A percentile compares a stretch with the other conserved stretches of the same genome.
Evolutionary conservation across 495 filamentous ascomycete species (phyloP).

Genomic region (Halenospora varia): DNA sequence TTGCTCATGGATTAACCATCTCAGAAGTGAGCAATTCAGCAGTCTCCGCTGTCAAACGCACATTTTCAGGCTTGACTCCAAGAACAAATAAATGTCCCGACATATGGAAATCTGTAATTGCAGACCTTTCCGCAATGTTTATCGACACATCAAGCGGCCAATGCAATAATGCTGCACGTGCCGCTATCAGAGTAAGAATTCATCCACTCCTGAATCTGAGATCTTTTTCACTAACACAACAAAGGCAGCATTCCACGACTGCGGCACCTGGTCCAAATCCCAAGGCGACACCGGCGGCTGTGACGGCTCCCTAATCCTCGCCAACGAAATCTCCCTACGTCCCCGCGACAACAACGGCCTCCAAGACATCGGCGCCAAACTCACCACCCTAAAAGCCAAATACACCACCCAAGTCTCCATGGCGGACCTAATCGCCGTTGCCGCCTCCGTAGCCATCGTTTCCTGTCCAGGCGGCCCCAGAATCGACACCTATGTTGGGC

Average conservation of each 20-base stretch:
- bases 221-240: background rate
- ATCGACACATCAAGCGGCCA: background rate
- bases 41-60: background rate
- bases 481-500: constrained; percentile 26
- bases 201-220: background rate
- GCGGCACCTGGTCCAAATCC: background rate
- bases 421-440: constrained; percentile 26
- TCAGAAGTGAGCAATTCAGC: background rate
- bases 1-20: background rate
- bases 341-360: constrained; percentile 27
- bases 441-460: constrained; percentile 25
- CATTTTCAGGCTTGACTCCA: background rate
- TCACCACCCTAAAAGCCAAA: constrained; percentile 13
- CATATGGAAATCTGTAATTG: background rate
- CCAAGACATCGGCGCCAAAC: constrained; percentile 14
- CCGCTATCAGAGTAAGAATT: background rate
- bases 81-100: background rate
- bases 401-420: constrained; percentile 17
- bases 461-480: constrained; percentile 28
- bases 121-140: background rate
- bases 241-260: background rate
- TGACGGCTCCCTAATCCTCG: constrained; percentile 27
- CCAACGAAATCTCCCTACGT: constrained; percentile 16
- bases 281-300: constrained; percentile 21
- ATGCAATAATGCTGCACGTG: background rate